Evolutionary conservation across 2,329 filamentous ascomycete species (phyloP).

Genomic region (Verticillium isaacii): DNA sequence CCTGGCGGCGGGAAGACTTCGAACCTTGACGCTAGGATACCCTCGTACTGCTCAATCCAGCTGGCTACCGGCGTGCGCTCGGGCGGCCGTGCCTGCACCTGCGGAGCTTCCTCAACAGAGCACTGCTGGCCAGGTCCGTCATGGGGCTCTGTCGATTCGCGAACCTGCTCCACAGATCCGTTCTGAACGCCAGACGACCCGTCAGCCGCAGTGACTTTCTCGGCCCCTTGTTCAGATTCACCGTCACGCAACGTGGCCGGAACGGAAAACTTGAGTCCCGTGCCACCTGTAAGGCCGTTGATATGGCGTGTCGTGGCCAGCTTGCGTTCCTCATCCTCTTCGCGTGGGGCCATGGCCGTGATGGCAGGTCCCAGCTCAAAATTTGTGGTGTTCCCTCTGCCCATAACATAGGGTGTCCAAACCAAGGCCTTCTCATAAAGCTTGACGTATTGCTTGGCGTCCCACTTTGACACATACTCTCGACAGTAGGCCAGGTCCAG

Average conservation of each 20-base stretch:
- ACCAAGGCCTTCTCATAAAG: conserved; percentile 76
- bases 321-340: conserved; percentile 58
- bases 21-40: conserved; percentile 67
- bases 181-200: neutral
- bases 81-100: neutral
- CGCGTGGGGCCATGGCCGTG: conserved; percentile 81
- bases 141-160: conserved; percentile 26
- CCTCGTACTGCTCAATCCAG: conserved; percentile 45
- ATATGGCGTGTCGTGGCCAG: conserved; percentile 6
- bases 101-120: neutral
- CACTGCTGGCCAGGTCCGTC: conserved; percentile 1
- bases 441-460: conserved; percentile 80
- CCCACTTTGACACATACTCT: conserved; percentile 84
- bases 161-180: neutral
- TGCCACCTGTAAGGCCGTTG: neutral
- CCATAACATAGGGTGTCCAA: conserved; percentile 98
- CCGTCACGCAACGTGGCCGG: neutral
- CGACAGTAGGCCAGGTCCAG: conserved; percentile 82
- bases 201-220: neutral
- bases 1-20: conserved; percentile 68
- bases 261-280: neutral
- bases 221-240: neutral
- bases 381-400: conserved; percentile 73
- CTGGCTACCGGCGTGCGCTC: conserved; percentile 11
- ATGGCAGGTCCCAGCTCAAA: conserved; percentile 79